Conservation (phyloP, 768 basidiomycete species). For the Lepiota brunneoincarnata region DNA sequence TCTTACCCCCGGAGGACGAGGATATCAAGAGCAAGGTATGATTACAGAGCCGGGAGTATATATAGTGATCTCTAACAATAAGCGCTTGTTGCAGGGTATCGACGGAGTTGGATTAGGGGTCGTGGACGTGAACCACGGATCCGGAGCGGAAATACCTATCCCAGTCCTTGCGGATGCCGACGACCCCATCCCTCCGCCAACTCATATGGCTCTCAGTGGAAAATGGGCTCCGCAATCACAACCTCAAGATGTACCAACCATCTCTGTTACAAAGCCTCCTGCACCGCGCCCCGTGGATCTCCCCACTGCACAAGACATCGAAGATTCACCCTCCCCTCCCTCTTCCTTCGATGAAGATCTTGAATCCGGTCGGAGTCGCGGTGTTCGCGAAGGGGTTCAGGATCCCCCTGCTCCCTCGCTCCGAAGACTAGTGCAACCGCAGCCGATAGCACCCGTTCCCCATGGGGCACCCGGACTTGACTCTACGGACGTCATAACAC, state of each 20-base stretch:
- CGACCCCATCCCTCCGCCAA: slow-evolving; percentile 32
- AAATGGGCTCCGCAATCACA: slow-evolving; percentile 18
- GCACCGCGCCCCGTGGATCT: slow-evolving; percentile 68
- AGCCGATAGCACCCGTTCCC: background rate
- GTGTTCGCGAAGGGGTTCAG: slow-evolving; percentile 32
- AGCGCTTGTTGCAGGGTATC: slow-evolving; percentile 27
- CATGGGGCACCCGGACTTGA: slow-evolving; percentile 6
- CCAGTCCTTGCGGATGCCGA: slow-evolving; percentile 50
- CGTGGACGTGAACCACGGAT: slow-evolving; percentile 33
- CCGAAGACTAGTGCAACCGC: background rate
- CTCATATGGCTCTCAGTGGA: slow-evolving; percentile 19
- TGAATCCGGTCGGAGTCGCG: slow-evolving; percentile 43
- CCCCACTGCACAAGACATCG: slow-evolving; percentile 62
- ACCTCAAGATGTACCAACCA: slow-evolving; percentile 40
- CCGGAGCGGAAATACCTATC: slow-evolving; percentile 58
- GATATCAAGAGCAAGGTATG: slow-evolving; percentile 47
- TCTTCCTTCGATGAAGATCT: slow-evolving; percentile 45
- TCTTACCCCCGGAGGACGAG: slow-evolving; percentile 36
- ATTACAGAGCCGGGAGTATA: background rate
- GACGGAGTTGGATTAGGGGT: slow-evolving; percentile 46
- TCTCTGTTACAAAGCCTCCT: slow-evolving; percentile 68
- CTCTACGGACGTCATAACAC: slow-evolving; percentile 4
- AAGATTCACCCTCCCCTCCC: slow-evolving; percentile 42
- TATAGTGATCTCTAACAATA: slow-evolving; percentile 13
- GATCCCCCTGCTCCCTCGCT: background rate